A percentile compares a stretch with the other conserved stretches of the same genome.
These are phyloP conservation scores for Platanthera zijinensis DNA, from an alignment of 106 monocot genomes.

Conservation along the genomic window DNA sequence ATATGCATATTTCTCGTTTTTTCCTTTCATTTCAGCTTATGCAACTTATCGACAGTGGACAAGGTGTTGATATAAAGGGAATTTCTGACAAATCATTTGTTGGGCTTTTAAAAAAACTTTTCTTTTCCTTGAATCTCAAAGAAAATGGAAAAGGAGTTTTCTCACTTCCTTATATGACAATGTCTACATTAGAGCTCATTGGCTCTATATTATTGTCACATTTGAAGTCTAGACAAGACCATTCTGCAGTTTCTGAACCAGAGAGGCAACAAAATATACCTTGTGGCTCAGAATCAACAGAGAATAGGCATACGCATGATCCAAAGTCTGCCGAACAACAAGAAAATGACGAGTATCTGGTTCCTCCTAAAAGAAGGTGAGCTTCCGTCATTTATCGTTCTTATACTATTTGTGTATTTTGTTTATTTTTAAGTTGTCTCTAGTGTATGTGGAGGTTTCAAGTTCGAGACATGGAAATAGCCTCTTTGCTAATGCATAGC, in stretches of 20 bases:
- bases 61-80: slow-evolving; percentile 75
- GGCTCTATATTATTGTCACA: slow-evolving; percentile 28
- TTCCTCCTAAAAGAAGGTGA: slow-evolving; percentile 53
- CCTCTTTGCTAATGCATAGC: no score
- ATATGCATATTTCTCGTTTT: neutral
- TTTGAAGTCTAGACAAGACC: slow-evolving; percentile 17
- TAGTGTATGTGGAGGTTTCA: no score
- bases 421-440: neutral
- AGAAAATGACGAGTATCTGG: slow-evolving; percentile 22
- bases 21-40: slow-evolving; percentile 47
- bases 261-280: slow-evolving; percentile 13
- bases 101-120: slow-evolving; percentile 62
- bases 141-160: slow-evolving; percentile 47
- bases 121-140: slow-evolving; percentile 53
- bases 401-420: neutral
- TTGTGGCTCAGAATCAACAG: slow-evolving; percentile 9
- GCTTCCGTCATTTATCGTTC: neutral
- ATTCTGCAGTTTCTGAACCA: slow-evolving; percentile 3
- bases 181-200: slow-evolving; percentile 44
- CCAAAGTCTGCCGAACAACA: slow-evolving; percentile 10
- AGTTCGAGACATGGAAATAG: no score
- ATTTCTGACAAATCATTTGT: slow-evolving; percentile 56
- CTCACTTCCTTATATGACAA: slow-evolving; percentile 36
- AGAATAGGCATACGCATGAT: slow-evolving; percentile 14
- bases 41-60: slow-evolving; percentile 83